Percentiles rank a stretch among this genome's conserved stretches.
These are phyloP conservation scores for Colletotrichum sp. DNA, from an alignment of 2,329 filamentous ascomycete genomes.

Conservation along the genomic window DNA sequence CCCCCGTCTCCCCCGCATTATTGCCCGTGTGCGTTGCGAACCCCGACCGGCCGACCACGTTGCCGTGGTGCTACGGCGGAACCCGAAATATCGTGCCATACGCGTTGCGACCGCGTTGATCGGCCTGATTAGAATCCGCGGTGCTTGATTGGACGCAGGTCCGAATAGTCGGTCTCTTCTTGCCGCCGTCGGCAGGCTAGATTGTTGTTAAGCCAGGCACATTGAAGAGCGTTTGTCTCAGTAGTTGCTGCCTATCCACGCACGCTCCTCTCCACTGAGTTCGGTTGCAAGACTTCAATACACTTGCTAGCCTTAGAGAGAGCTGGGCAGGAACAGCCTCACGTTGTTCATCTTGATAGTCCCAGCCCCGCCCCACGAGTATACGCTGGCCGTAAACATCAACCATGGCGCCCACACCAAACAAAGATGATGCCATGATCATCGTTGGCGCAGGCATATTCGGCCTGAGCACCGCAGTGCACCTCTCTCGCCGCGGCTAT, in stretches of 20 bases:
- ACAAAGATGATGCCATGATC: slow-evolving; percentile 23
- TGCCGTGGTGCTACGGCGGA: not conserved
- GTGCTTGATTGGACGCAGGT: not conserved
- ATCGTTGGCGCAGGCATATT: slow-evolving; percentile 33
- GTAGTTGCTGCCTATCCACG: not conserved
- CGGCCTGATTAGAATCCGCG: fast-evolving
- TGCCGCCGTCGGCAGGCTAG: fast-evolving
- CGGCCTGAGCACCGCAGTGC: slow-evolving; percentile 30
- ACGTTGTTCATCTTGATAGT: not conserved
- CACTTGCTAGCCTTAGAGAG: not conserved
- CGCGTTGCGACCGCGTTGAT: not conserved
- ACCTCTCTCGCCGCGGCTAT: slow-evolving; percentile 44
- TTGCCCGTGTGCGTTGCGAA: not conserved
- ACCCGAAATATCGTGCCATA: not conserved
- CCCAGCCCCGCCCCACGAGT: fast-evolving
- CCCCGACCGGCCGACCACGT: not conserved
- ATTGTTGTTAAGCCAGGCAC: not conserved
- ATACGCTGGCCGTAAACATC: not conserved
- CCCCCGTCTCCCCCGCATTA: not conserved
- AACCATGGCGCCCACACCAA: not conserved
- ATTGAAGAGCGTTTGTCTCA: not conserved
- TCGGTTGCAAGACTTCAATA: fast-evolving
- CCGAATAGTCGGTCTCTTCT: not conserved
- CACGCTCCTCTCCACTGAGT: not conserved
- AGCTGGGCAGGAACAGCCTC: not conserved